phyloP scores from a whole-genome alignment of 75 land plant species.

The Ceratopteris richardii region DNA sequence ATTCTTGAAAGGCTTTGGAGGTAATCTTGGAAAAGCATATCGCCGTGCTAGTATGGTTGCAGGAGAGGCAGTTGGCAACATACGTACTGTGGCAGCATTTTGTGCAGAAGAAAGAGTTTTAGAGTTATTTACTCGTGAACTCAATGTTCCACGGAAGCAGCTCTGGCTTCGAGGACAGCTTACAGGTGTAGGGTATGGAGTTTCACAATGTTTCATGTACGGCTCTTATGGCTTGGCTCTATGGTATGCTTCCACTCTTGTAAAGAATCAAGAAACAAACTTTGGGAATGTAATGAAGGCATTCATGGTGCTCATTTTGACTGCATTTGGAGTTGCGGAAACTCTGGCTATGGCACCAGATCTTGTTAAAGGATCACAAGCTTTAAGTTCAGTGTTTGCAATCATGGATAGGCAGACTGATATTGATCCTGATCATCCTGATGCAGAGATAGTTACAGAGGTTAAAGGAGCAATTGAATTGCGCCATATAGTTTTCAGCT shows the following conservation, averaged over 20 bases:
- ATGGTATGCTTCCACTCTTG: conserved; percentile 55
- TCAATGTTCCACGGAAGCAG: conserved; percentile 33
- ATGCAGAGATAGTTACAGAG: conserved; percentile 20
- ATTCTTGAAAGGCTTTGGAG: conserved; percentile 71
- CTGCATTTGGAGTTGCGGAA: conserved; percentile 72
- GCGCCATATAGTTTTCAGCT: conserved; percentile 45
- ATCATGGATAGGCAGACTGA: conserved; percentile 48
- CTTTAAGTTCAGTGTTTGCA: conserved; percentile 43
- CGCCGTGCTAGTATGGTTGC: conserved; percentile 49
- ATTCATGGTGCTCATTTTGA: conserved; percentile 65
- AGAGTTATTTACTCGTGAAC: conserved; percentile 35
- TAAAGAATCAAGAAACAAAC: conserved; percentile 28
- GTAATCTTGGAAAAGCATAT: conserved; percentile 43
- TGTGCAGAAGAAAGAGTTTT: conserved; percentile 44
- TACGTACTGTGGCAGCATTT: conserved; percentile 75
- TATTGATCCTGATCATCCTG: conserved; percentile 46
- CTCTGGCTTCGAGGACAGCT: conserved; percentile 44
- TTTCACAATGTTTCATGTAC: conserved; percentile 40
- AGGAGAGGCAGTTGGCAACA: conserved; percentile 70
- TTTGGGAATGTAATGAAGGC: conserved; percentile 56
- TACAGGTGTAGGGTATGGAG: conserved; percentile 54
- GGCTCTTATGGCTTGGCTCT: conserved; percentile 55
- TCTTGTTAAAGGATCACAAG: conserved; percentile 54
- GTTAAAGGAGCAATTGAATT: conserved; percentile 52
- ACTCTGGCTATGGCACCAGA: conserved; percentile 73